Conservation (phyloP, 2,329 filamentous ascomycete genomes). For the Chalaropsis thielavioides region DNA sequence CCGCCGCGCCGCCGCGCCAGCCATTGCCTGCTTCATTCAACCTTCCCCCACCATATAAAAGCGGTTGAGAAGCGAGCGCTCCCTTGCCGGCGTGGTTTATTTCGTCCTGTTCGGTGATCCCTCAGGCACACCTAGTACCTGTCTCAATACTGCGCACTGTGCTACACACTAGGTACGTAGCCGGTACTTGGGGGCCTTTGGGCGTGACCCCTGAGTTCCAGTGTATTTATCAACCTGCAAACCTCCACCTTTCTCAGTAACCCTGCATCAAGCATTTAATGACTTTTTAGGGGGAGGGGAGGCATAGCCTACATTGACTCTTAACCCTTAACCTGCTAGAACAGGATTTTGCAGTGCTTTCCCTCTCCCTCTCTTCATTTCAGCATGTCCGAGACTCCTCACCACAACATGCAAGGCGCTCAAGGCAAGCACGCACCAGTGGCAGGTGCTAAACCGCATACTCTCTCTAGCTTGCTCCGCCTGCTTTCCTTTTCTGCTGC, state of each 20-base stretch:
- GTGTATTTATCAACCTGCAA: not conserved
- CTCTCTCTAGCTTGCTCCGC: too few species aligned
- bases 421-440: too few species aligned
- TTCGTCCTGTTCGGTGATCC: too few species aligned
- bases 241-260: not conserved
- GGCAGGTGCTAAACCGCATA: too few species aligned
- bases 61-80: too few species aligned
- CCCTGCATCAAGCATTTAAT: not conserved
- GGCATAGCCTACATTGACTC: not conserved
- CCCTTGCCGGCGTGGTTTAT: too few species aligned
- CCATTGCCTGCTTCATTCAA: too few species aligned
- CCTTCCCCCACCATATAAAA: too few species aligned
- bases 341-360: not conserved
- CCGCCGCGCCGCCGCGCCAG: too few species aligned
- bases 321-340: not conserved
- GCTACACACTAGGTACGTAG: not conserved
- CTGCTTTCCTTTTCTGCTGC: not conserved
- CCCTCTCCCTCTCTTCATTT: not conserved
- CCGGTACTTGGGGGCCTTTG: not conserved
- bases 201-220: not conserved
- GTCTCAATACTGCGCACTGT: not conserved
- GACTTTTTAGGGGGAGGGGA: constrained; percentile 2
- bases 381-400: too few species aligned
- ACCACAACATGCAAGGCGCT: too few species aligned
- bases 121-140: too few species aligned